Conservation (phyloP, 371 early-diverging fungal species). For the Syncephalastrum racemosum region DNA sequence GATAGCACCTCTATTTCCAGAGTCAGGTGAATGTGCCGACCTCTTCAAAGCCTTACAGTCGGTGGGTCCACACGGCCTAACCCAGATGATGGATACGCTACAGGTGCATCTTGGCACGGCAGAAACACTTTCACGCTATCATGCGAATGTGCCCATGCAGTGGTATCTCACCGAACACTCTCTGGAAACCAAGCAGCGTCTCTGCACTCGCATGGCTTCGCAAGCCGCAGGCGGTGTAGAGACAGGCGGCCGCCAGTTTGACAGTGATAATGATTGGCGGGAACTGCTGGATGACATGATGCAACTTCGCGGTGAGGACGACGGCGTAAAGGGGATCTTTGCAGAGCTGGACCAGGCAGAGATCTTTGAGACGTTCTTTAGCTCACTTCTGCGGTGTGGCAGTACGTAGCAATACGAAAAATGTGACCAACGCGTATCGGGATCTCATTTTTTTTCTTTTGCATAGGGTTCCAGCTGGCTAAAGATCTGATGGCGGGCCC, state of each 20-base stretch:
- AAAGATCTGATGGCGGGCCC: slow-evolving; percentile 61
- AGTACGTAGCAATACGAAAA: slow-evolving; percentile 46
- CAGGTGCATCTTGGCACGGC: slow-evolving; percentile 66
- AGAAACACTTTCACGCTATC: slow-evolving; percentile 64
- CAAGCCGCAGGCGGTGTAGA: slow-evolving; percentile 62
- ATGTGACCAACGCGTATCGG: not conserved
- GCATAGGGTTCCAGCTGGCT: slow-evolving; percentile 63
- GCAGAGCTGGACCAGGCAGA: slow-evolving; percentile 52
- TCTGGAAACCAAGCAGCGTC: slow-evolving; percentile 50
- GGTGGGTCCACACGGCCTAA: slow-evolving; percentile 47
- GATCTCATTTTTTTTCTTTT: slow-evolving; percentile 4
- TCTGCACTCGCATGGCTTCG: slow-evolving; percentile 67
- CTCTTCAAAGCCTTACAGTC: slow-evolving; percentile 50
- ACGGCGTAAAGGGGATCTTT: slow-evolving; percentile 54
- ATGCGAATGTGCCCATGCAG: slow-evolving; percentile 55
- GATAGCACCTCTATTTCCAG: slow-evolving; percentile 31
- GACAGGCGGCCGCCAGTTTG: slow-evolving; percentile 53
- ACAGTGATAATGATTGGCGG: slow-evolving; percentile 72
- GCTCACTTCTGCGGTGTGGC: slow-evolving; percentile 66
- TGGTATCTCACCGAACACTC: slow-evolving; percentile 60
- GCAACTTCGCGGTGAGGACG: slow-evolving; percentile 39
- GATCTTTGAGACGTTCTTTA: slow-evolving; percentile 67
- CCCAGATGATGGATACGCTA: slow-evolving; percentile 62
- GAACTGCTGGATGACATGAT: slow-evolving; percentile 69
- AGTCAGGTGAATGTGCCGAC: slow-evolving; percentile 22